Evolutionary conservation across 106 monocot species (phyloP).

Genomic region (Gastrodia elata): DNA sequence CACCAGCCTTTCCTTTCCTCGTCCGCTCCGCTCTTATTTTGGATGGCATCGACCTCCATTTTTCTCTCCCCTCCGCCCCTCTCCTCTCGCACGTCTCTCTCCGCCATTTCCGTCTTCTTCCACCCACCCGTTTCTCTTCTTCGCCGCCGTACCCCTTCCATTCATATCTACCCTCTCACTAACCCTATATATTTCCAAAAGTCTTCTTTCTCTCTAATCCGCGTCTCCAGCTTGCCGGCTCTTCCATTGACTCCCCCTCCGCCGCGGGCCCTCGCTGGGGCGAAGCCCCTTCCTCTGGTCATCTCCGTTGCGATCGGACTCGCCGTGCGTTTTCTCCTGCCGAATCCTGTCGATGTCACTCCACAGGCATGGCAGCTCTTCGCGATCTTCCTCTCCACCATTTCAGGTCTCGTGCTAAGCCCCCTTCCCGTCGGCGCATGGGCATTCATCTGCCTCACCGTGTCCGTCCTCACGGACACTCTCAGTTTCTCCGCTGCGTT

Average conservation of each 20-base stretch:
- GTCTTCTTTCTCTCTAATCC: background rate
- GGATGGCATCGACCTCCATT: slow-evolving; percentile 40
- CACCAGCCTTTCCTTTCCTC: slow-evolving; percentile 1
- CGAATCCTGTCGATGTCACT: slow-evolving; percentile 55
- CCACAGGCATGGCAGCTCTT: slow-evolving; percentile 86
- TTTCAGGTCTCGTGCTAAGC: slow-evolving; percentile 72
- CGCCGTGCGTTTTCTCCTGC: slow-evolving; percentile 58
- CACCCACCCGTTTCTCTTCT: slow-evolving; percentile 1
- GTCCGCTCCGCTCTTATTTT: slow-evolving; percentile 3
- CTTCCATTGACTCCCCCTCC: slow-evolving; percentile 6
- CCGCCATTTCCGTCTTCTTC: slow-evolving; percentile 7
- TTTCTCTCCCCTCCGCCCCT: slow-evolving; percentile 2
- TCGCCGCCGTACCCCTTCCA: slow-evolving; percentile 1
- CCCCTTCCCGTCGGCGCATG: slow-evolving; percentile 92
- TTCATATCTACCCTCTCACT: slow-evolving; percentile 6
- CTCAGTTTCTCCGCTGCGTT: slow-evolving; percentile 74
- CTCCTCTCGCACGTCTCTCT: slow-evolving; percentile 2
- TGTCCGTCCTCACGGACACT: slow-evolving; percentile 47
- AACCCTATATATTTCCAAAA: background rate
- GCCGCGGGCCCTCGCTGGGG: slow-evolving; percentile 21
- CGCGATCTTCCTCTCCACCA: slow-evolving; percentile 80
- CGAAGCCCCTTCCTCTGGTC: slow-evolving; percentile 53
- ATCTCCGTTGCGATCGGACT: slow-evolving; percentile 72
- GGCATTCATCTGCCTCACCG: slow-evolving; percentile 77
- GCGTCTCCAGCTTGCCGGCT: slow-evolving; percentile 9